Evolutionary conservation across 1,139 yeast species (phyloP).

Genomic region (Candida mesenterica): DNA sequence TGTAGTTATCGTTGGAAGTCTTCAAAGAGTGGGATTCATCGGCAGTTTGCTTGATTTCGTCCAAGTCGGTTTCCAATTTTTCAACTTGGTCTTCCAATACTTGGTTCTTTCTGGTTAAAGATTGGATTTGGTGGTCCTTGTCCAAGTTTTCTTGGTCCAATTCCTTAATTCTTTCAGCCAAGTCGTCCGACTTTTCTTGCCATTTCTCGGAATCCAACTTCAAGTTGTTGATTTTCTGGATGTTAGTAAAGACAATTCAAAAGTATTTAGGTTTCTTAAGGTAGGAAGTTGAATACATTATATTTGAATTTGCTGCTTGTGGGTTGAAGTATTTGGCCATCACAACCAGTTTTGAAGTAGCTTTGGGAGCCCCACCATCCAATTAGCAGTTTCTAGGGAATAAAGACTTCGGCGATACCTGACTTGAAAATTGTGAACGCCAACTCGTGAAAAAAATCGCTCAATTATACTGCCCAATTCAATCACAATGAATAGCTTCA

Average conservation of each 20-base stretch:
- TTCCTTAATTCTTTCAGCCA: constrained; percentile 74
- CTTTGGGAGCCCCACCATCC: no score
- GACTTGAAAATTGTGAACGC: no score
- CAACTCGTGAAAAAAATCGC: no score
- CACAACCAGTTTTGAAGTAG: no score
- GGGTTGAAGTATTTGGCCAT: no score
- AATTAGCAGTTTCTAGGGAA: no score
- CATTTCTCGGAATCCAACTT: constrained; percentile 95
- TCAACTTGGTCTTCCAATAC: constrained; percentile 90
- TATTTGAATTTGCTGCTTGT: no score
- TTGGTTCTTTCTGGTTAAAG: constrained; percentile 89
- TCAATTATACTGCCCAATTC: no score
- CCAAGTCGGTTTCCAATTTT: constrained; percentile 76
- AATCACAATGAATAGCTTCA: no score
- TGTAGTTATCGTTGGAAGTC: constrained; percentile 84
- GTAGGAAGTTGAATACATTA: no score
- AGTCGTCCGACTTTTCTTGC: constrained; percentile 95
- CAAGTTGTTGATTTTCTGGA: constrained; percentile 80
- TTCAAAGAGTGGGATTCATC: constrained; percentile 91
- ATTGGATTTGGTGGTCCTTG: constrained; percentile 92
- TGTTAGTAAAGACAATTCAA: constrained; percentile 23
- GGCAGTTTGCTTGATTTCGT: constrained; percentile 82
- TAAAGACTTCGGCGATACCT: no score
- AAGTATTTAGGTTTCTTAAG: no score
- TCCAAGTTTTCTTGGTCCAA: constrained; percentile 89